Percentiles rank a stretch among this genome's conserved stretches.
Conservation (phyloP, 177 flowering plant genomes). For the Tripterygium wilfordii region DNA sequence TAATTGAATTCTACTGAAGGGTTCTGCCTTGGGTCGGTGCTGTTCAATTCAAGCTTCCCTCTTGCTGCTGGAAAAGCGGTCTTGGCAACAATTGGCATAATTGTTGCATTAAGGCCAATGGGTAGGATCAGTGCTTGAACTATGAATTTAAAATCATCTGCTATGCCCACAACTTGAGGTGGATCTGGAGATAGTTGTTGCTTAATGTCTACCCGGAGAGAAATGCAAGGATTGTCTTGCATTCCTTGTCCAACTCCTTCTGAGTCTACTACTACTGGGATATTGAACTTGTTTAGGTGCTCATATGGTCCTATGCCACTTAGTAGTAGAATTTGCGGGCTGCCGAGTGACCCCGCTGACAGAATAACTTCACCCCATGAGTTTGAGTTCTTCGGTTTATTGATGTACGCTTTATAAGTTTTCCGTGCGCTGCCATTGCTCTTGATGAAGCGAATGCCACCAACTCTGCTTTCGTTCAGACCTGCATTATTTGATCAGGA, state of each 20-base stretch:
- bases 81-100: conserved; percentile 19
- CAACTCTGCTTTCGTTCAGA: conserved; percentile 2
- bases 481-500: too few species aligned
- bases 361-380: conserved; percentile 9
- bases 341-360: conserved; percentile 17
- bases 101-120: conserved; percentile 19
- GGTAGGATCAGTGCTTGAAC: conserved; percentile 21
- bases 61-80: conserved; percentile 35
- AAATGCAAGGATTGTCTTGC: conserved; percentile 16
- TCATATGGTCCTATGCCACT: conserved; percentile 14
- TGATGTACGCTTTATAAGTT: conserved; percentile 5
- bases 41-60: conserved; percentile 33
- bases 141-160: conserved; percentile 26
- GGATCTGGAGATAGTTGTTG: conserved; percentile 18
- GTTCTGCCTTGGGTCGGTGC: conserved; percentile 41
- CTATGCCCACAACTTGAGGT: conserved; percentile 34
- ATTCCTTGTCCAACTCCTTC: conserved; percentile 12
- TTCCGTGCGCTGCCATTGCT: neutral
- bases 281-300: neutral
- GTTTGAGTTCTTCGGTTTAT: too few species aligned
- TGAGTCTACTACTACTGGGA: conserved; percentile 4
- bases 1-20: conserved; percentile 58
- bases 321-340: conserved; percentile 17
- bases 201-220: conserved; percentile 16
- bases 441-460: too few species aligned